These are phyloP conservation scores for Gastrolobium bilobum DNA, from an alignment of 306 rosid species.

Conservation along the genomic window DNA sequence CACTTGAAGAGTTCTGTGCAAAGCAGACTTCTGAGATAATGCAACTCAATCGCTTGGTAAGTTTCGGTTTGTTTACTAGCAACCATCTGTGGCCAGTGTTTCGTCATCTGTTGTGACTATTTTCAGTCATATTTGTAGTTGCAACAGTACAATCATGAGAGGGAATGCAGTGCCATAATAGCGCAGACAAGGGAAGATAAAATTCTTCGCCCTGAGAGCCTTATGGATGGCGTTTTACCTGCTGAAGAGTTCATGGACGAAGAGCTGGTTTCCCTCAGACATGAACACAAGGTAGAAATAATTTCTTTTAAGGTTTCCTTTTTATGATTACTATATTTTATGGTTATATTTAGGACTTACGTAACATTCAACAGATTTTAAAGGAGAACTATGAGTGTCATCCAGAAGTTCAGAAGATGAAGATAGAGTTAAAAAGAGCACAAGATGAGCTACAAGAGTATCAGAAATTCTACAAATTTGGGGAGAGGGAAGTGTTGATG, in stretches of 20 bases:
- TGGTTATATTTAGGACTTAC: conserved; percentile 50
- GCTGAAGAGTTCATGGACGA: conserved; percentile 84
- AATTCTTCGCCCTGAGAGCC: conserved; percentile 80
- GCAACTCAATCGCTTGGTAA: conserved; percentile 88
- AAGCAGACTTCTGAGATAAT: conserved; percentile 77
- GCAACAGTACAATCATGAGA: conserved; percentile 87
- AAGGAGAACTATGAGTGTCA: conserved; percentile 87
- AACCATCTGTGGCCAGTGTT: conserved; percentile 19
- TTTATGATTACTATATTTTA: conserved; percentile 18
- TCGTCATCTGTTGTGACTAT: conserved; percentile 44
- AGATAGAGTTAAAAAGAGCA: conserved; percentile 75
- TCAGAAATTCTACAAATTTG: conserved; percentile 73
- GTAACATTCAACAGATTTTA: conserved; percentile 66
- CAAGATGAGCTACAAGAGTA: conserved; percentile 75
- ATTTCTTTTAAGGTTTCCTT: conserved; percentile 37
- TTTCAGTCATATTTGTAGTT: conserved; percentile 65
- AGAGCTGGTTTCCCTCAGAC: conserved; percentile 69
- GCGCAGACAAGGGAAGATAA: conserved; percentile 88
- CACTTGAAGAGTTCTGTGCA: conserved; percentile 79
- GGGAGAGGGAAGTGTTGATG: conserved; percentile 87
- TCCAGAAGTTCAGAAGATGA: conserved; percentile 77
- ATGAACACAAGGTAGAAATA: conserved; percentile 72
- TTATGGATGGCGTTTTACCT: conserved; percentile 85
- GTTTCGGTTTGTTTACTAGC: conserved; percentile 41
- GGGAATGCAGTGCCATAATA: conserved; percentile 77